A percentile compares a stretch with the other conserved stretches of the same genome.
phyloP scores from a whole-genome alignment of 2,329 filamentous ascomycete species.

The Alternaria infectoria region DNA sequence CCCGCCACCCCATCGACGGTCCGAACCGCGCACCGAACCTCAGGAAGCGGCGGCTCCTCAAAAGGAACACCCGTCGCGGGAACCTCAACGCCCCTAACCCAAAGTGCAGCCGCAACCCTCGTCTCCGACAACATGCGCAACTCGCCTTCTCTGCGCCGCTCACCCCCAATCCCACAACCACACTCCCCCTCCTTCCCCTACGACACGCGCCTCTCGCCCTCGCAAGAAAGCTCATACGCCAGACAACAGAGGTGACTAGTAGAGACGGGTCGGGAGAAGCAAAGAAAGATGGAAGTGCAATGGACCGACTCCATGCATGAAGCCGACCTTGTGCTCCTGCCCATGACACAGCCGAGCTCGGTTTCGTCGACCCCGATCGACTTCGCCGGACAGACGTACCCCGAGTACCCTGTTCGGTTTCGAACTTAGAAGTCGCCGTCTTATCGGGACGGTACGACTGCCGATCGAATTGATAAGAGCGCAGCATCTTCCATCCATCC shows the following conservation, averaged over 20 bases:
- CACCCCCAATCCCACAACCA: conserved; percentile 27
- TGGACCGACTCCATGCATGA: conserved; percentile 44
- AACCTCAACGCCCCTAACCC: conserved; percentile 34
- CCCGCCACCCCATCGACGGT: conserved; percentile 44
- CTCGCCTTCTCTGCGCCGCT: conserved; percentile 39
- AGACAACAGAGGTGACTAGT: conserved; percentile 40
- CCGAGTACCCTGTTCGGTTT: not conserved
- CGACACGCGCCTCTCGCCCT: conserved; percentile 31
- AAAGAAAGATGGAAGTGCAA: conserved; percentile 46
- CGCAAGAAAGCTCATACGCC: conserved; percentile 33
- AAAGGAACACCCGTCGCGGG: conserved; percentile 34
- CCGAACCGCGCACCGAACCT: conserved; percentile 33
- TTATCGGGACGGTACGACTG: not conserved
- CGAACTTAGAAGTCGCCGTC: not conserved
- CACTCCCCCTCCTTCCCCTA: conserved; percentile 30
- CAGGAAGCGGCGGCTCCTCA: conserved; percentile 36
- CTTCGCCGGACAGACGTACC: conserved; percentile 4
- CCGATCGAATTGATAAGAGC: not conserved
- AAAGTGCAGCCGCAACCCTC: conserved; percentile 38
- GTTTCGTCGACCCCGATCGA: conserved; percentile 31
- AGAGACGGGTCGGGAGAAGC: conserved; percentile 39
- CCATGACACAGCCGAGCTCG: conserved; percentile 35
- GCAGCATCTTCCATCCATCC: not conserved
- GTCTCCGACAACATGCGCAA: conserved; percentile 34
- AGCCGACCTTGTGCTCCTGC: conserved; percentile 42